Conservation (phyloP, 1,139 yeast species). For the Nakaseomyces glabratus region DNA sequence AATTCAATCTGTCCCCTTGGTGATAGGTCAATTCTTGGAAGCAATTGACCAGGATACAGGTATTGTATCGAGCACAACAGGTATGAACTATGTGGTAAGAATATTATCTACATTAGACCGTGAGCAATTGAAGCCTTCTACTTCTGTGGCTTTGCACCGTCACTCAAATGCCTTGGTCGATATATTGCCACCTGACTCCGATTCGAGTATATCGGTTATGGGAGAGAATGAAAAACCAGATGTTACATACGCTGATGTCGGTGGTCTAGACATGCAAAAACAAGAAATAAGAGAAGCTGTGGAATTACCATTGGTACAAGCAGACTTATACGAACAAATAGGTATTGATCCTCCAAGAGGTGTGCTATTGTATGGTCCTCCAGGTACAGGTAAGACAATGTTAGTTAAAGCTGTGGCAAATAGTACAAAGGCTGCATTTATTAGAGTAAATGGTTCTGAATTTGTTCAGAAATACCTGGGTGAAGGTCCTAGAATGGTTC, state of each 20-base stretch:
- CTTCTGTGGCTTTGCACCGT: constrained; percentile 95
- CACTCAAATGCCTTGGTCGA: constrained; percentile 97
- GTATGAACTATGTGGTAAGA: constrained; percentile 92
- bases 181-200: constrained; percentile 97
- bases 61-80: constrained; percentile 94
- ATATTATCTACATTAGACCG: constrained; percentile 90
- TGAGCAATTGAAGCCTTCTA: constrained; percentile 86
- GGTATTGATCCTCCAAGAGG: constrained; percentile 99
- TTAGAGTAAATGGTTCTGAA: constrained; percentile 95
- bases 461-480: constrained; percentile 97
- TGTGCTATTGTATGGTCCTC: constrained; percentile 93
- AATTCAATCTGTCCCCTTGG: constrained; percentile 94
- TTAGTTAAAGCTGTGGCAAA: constrained; percentile 98
- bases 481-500: constrained; percentile 99
- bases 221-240: constrained; percentile 93
- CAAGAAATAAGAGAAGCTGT: constrained; percentile 99
- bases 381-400: constrained; percentile 99
- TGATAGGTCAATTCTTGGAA: constrained; percentile 95
- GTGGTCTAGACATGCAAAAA: constrained; percentile 98
- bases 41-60: constrained; percentile 97
- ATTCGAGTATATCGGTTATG: constrained; percentile 88
- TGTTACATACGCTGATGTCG: constrained; percentile 77
- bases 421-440: constrained; percentile 88
- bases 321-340: constrained; percentile 90
- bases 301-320: constrained; percentile 91